phyloP scores from a whole-genome alignment of 2,329 filamentous ascomycete genomes.

The Ceratocystis destructans region DNA sequence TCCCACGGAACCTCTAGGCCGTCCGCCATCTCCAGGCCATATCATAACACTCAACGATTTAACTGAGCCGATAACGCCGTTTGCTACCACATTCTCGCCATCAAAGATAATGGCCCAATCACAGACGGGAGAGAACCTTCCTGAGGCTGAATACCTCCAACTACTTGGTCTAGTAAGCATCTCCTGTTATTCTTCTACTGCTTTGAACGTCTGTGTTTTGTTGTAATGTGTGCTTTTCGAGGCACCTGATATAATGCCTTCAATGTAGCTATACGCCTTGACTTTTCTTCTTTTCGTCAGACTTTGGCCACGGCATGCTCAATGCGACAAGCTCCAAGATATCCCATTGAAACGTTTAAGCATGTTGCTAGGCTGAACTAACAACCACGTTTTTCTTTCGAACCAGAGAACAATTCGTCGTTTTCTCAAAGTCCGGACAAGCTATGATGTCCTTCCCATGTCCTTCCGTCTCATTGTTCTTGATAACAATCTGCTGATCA shows the following conservation, averaged over 20 bases:
- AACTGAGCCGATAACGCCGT: constrained; percentile 26
- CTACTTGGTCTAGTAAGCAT: constrained; percentile 59
- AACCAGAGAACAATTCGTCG: constrained; percentile 75
- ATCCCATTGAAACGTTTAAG: neutral
- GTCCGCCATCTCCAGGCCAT: constrained; percentile 8
- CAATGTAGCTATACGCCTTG: neutral
- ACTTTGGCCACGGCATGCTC: neutral
- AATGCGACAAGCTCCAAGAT: constrained; percentile 7
- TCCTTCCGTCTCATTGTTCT: constrained; percentile 93
- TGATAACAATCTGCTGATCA: constrained; percentile 87
- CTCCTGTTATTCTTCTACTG: neutral
- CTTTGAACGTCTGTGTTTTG: neutral
- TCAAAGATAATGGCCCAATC: constrained; percentile 10
- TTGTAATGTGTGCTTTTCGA: neutral
- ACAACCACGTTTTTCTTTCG: constrained; percentile 6
- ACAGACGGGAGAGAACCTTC: constrained; percentile 24
- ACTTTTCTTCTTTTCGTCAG: neutral
- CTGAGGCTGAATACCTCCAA: constrained; percentile 60
- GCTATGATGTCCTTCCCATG: constrained; percentile 92
- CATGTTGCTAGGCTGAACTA: neutral
- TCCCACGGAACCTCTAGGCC: neutral
- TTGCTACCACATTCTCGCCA: constrained; percentile 31
- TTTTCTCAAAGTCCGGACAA: constrained; percentile 90
- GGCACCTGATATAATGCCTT: neutral
- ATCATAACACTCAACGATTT: constrained; percentile 23